Evolutionary conservation across 202 grass and related monocot species (phyloP).

Genomic region (Saccharum hybrid): DNA sequence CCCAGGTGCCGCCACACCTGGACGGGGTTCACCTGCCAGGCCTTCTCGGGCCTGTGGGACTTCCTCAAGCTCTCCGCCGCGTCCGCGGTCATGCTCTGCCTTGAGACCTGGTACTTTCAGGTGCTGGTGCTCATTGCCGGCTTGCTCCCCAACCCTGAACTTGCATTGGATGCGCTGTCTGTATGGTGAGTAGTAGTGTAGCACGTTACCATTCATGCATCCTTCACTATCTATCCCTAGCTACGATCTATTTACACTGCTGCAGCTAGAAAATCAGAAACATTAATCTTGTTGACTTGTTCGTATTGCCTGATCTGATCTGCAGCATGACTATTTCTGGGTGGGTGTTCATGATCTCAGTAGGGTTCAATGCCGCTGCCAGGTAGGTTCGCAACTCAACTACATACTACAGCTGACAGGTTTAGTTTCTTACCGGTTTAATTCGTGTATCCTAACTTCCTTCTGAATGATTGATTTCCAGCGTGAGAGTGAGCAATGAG

Average conservation of each 20-base stretch:
- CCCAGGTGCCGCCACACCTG: conserved; percentile 57
- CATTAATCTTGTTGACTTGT: neutral
- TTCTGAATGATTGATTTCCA: conserved; percentile 35
- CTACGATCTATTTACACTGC: too few species aligned
- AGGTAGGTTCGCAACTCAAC: conserved; percentile 45
- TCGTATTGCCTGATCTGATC: neutral
- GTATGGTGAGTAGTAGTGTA: conserved; percentile 56
- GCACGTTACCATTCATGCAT: neutral
- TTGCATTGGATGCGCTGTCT: conserved; percentile 67
- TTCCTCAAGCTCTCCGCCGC: conserved; percentile 68
- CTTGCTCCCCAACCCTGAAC: conserved; percentile 61
- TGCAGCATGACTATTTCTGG: conserved; percentile 75
- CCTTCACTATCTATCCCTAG: neutral
- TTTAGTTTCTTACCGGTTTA: neutral
- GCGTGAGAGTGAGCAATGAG: conserved; percentile 88
- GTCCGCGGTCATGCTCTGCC: conserved; percentile 53
- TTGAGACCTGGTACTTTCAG: conserved; percentile 90
- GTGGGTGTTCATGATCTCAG: conserved; percentile 89
- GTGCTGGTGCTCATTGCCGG: conserved; percentile 78
- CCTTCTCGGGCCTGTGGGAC: conserved; percentile 61
- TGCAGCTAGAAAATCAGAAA: neutral
- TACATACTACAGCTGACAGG: neutral
- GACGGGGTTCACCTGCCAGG: conserved; percentile 59
- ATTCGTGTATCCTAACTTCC: neutral
- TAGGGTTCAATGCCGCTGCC: conserved; percentile 89